Conservation (phyloP, 1,284 basidiomycete genomes). For the Ceratobasidium sp. region DNA sequence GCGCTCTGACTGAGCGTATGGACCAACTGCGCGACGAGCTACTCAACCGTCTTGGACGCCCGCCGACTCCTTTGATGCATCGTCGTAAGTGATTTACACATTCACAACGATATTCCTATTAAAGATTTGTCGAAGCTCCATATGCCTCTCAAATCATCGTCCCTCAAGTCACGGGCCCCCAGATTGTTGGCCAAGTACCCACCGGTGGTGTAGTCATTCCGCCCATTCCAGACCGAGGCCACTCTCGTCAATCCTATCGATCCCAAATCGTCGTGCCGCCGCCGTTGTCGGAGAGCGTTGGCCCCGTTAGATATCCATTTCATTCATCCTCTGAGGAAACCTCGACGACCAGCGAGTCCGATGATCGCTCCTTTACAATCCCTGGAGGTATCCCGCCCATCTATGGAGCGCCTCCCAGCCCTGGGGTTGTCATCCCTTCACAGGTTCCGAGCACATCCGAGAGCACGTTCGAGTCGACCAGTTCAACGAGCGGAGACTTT, state of each 20-base stretch:
- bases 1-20: conserved; percentile 41
- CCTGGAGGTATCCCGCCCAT: not conserved
- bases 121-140: not conserved
- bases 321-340: conserved; percentile 12
- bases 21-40: conserved; percentile 46
- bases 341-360: not conserved
- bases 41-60: conserved; percentile 40
- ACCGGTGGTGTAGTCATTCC: conserved; percentile 21
- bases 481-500: not conserved
- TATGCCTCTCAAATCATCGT: not conserved
- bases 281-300: conserved; percentile 24
- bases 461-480: conserved; percentile 11
- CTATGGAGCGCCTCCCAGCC: conserved; percentile 8
- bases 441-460: conserved; percentile 1
- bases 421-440: conserved; percentile 14
- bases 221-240: conserved; percentile 24
- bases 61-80: conserved; percentile 39
- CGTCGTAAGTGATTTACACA: conserved; percentile 7
- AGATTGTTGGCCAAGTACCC: conserved; percentile 43
- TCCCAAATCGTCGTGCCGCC: conserved; percentile 35
- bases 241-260: conserved; percentile 6
- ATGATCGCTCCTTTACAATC: conserved; percentile 16
- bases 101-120: not conserved
- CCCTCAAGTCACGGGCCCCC: conserved; percentile 1
- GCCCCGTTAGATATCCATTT: not conserved